Evolutionary conservation across 768 basidiomycete species (phyloP), one percentile per base, ranked within the genome.

Genomic region (Mycena sanguinolenta): DNA sequence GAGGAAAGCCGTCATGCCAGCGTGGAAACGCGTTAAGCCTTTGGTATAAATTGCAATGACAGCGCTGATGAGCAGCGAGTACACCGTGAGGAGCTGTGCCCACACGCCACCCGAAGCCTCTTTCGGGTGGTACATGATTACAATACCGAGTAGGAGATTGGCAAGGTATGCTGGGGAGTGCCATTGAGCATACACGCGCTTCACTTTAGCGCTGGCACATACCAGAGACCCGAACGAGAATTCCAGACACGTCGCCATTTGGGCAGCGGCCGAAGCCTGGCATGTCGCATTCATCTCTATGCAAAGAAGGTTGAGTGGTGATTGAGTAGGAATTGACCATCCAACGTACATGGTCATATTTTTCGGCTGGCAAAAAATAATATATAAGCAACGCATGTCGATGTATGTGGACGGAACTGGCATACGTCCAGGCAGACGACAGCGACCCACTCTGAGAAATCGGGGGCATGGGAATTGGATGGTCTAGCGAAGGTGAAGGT

Each of bases 181-280:
- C 38, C 44, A 27, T 23, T 64, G 2, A 55, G 53, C 42, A 32
- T 21, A 54, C n/a, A 9, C n/a, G n/a, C 3, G 13, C 28, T 55
- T 17, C 23, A 46, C 36, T 17, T 28, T 3, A 64, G 36, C 19
- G 14, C n/a, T 3, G 46, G 46, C 32, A 66, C 58, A 8, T 44
- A 67, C 65, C 50, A 44, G 65, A 17, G 19, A 67, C 36, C 23
- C 65, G 58, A 1, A 67, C 65, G 5, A 67, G 65, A 52, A 67
- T 59, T 16, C 65, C 65, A 42, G 58, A 53, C 17, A 60, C 58
- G 53, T 67, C 65, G 17, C 16, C 0, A 52, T 67, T 67, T 4
- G 65, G 65, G 39, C 65, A 66, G 28, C 52, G 52, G 2, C 38
- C 42, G 12, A 49, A n/a, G 0, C 19, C 64, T 23, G 14, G 23